A percentile compares a stretch with the other conserved stretches of the same genome.
Evolutionary conservation across 305 asterid species (phyloP).

Genomic region (Ilex paraguariensis): DNA sequence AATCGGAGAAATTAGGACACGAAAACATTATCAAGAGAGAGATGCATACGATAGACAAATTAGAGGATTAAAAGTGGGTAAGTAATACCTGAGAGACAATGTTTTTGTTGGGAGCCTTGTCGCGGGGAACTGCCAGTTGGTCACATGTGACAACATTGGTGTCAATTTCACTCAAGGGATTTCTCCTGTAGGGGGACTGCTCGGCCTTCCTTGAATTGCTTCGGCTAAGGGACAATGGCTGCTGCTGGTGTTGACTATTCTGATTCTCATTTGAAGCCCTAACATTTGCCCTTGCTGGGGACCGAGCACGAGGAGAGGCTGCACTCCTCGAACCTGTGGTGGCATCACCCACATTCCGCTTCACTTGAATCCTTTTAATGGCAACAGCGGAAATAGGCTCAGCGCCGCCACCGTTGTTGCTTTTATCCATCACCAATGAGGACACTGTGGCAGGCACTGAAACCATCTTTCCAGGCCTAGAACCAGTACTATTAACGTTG

Average conservation of each 20-base stretch:
- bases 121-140: slow-evolving; percentile 17
- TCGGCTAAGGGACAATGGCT: slow-evolving; percentile 65
- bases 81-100: slow-evolving; percentile 43
- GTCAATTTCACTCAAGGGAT: slow-evolving; percentile 76
- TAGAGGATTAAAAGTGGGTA: neutral
- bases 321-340: slow-evolving; percentile 34
- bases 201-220: slow-evolving; percentile 92
- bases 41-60: no score
- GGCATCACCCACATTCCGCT: slow-evolving; percentile 57
- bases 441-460: slow-evolving; percentile 84
- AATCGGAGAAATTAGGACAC: no score
- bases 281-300: slow-evolving; percentile 62
- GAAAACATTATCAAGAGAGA: no score
- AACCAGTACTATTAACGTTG: slow-evolving; percentile 21
- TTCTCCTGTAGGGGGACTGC: slow-evolving; percentile 70
- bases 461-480: slow-evolving; percentile 81
- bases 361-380: slow-evolving; percentile 75
- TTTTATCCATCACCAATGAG: slow-evolving; percentile 49
- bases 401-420: slow-evolving; percentile 26
- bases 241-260: slow-evolving; percentile 35
- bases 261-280: slow-evolving; percentile 36
- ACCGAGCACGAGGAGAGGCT: slow-evolving; percentile 78
- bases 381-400: slow-evolving; percentile 25
- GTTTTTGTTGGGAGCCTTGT: slow-evolving; percentile 21
- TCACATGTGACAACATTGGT: slow-evolving; percentile 32